Evolutionary conservation across 805 yeast genomes (phyloP).

Genomic region (Kazachstania africana): DNA sequence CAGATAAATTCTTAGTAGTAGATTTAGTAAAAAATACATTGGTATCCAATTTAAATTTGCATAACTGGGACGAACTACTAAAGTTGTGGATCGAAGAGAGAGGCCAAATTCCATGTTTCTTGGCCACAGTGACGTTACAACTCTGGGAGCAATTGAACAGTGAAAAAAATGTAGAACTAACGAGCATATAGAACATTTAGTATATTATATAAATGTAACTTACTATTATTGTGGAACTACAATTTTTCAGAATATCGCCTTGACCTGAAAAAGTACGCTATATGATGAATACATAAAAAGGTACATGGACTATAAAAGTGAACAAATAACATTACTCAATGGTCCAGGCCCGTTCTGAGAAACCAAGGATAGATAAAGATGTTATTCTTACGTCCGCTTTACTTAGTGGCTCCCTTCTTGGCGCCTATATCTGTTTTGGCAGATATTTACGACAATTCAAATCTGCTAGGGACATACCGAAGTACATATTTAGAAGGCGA

Average conservation of each 20-base stretch:
- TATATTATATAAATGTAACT: too few relatives aligned
- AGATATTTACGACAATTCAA: conserved; percentile 39
- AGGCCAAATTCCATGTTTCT: conserved; percentile 63
- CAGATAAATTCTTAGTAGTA: conserved; percentile 37
- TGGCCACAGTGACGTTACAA: conserved; percentile 62
- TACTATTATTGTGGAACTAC: too few relatives aligned
- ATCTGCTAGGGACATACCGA: conserved; percentile 40
- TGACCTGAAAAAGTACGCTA: too few relatives aligned
- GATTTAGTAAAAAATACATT: conserved; percentile 45
- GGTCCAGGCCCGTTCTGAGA: too few relatives aligned
- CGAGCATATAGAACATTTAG: too few relatives aligned
- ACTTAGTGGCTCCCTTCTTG: conserved; percentile 25
- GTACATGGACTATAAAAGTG: too few relatives aligned
- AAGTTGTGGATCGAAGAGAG: conserved; percentile 57
- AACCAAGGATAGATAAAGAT: too few relatives aligned
- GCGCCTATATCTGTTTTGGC: conserved; percentile 34
- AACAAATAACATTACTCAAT: too few relatives aligned
- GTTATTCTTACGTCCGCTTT: too few relatives aligned
- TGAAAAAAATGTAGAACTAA: too few relatives aligned
- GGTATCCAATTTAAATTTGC: conserved; percentile 32
- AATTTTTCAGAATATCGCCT: too few relatives aligned
- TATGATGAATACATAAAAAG: too few relatives aligned
- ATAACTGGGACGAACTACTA: conserved; percentile 40
- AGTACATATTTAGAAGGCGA: conserved; percentile 30
- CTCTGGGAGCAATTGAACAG: conserved; percentile 34